Conservation (phyloP, 192 early-diverging fungal genomes). For the Thamnidium elegans region DNA sequence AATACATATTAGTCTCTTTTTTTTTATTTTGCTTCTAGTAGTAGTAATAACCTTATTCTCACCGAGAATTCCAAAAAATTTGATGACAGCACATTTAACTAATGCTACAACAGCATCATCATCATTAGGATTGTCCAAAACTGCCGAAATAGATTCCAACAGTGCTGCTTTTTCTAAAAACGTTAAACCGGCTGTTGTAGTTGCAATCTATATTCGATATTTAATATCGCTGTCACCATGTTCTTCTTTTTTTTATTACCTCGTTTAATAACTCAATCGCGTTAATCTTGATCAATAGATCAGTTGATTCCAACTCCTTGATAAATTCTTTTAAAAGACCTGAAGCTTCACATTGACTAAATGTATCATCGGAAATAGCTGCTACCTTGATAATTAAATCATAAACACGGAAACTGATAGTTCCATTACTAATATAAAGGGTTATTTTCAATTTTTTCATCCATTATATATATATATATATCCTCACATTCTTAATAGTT, state of each 20-base stretch:
- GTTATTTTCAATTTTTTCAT: neutral
- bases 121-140: slow-evolving; percentile 24
- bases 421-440: slow-evolving; percentile 26
- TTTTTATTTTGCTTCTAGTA: slow-evolving; percentile 16
- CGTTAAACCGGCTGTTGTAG: slow-evolving; percentile 29
- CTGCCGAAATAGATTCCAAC: slow-evolving; percentile 31
- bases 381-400: slow-evolving; percentile 40
- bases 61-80: slow-evolving; percentile 44
- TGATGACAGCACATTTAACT: slow-evolving; percentile 38
- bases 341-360: slow-evolving; percentile 31
- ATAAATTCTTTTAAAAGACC: slow-evolving; percentile 36
- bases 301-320: slow-evolving; percentile 35
- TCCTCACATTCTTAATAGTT: neutral
- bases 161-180: slow-evolving; percentile 38
- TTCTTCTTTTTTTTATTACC: slow-evolving; percentile 28
- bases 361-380: slow-evolving; percentile 32
- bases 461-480: too few species aligned
- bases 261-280: slow-evolving; percentile 43
- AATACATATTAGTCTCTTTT: neutral
- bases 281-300: slow-evolving; percentile 45
- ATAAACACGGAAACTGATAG: slow-evolving; percentile 49
- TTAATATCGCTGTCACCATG: neutral
- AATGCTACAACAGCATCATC: slow-evolving; percentile 35
- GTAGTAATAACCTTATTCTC: neutral
- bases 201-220: slow-evolving; percentile 19